Evolutionary conservation across 208 protist genomes (phyloP).

Genomic region (Acanthamoeba sp.): DNA sequence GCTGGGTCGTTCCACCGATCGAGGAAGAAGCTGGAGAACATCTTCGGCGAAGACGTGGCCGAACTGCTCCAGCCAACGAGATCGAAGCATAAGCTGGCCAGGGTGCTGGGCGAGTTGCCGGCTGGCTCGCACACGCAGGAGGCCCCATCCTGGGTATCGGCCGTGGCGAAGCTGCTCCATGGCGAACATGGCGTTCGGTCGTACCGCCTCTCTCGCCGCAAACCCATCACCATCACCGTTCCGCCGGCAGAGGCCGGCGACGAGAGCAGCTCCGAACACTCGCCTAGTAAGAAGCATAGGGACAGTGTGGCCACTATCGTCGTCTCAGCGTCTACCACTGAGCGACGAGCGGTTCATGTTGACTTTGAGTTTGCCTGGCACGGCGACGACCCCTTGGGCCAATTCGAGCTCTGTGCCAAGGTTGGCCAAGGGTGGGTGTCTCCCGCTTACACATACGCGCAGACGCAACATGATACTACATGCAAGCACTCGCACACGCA

Average conservation of each 20-base stretch:
- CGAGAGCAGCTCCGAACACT: no score
- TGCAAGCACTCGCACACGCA: no score
- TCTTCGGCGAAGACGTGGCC: not conserved
- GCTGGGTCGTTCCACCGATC: not conserved
- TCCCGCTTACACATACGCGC: no score
- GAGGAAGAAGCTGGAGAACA: not conserved
- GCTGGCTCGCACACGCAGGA: not conserved
- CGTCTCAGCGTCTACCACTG: not conserved
- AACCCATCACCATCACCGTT: not conserved
- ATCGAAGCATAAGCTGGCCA: not conserved
- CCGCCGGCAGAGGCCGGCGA: not conserved
- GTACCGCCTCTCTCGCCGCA: not conserved
- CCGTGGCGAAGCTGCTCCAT: not conserved
- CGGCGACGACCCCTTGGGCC: not conserved
- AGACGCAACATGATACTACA: no score
- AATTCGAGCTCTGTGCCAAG: not conserved
- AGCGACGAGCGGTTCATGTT: not conserved
- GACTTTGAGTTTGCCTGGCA: constrained; percentile 12
- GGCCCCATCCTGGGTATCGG: not conserved
- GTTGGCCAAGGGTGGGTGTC: constrained; percentile 4
- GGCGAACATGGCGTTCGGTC: not conserved
- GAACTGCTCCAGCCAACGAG: not conserved
- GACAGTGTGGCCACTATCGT: not conserved
- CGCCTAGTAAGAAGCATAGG: not conserved
- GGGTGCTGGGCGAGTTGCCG: not conserved